Evolutionary conservation across 805 yeast genomes (phyloP), one percentile per base, ranked within the genome.

Genomic region (Barnettozyma pratensis): DNA sequence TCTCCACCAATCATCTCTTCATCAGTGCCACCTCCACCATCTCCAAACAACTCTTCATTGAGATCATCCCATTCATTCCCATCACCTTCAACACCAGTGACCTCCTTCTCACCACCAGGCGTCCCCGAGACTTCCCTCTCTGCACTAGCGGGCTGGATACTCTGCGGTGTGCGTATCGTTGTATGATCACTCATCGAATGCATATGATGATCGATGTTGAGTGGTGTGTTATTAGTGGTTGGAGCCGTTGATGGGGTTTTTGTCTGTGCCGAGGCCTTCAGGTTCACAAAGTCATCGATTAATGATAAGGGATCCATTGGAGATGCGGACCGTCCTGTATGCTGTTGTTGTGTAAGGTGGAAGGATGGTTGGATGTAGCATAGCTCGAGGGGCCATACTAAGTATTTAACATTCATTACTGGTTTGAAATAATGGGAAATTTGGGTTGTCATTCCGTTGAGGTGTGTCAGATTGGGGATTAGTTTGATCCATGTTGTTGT

Each of bases 341-440:
- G 11, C 7, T 27, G 19, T 3, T 30, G 5, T 5, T 43, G 39
- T 7, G 12, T n/a, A 4, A 29, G 19, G 26, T 9, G 6, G 32
- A 6, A 6, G 39, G 30, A n/a, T 10, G 73, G 67, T 58, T 86
- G 94, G 5, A 79, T 68, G 48, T 78, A 70, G 57, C 91, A 83
- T 25, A 86, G 66, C 41, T 76, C 78, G 57, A 83, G 66, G 0
- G 95, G 95, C 95, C 95, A 87, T 40, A 80, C 64, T 2, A 86
- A 76, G 47, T 72, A 79, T 57, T 82, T 81, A 29, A 70, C 71
- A 54, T 76, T 77, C 31, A 70, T 72, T 4, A 79, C 80, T 0
- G 74, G 69, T 44, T 68, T 70, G 41, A 82, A 69, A 61, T 77
- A 85, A 27, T 72, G 70, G 10, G 89, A 70, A 3, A 86, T 74